These are phyloP conservation scores for Diplodia seriata DNA, from an alignment of 2,329 filamentous ascomycete genomes.

Conservation along the genomic window DNA sequence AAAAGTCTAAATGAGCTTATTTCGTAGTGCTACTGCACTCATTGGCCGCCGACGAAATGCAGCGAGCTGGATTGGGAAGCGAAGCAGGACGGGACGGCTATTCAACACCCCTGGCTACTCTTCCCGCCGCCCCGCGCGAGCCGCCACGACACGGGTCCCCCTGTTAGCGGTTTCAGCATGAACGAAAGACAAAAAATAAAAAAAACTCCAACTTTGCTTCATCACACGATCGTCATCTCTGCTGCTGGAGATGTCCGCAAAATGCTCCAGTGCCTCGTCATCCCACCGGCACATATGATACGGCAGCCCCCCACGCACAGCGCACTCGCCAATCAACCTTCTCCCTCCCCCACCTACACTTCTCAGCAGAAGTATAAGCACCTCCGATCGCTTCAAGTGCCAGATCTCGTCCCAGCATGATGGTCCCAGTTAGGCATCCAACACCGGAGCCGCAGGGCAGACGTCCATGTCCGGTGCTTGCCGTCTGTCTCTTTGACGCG, in stretches of 20 bases:
- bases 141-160: no score
- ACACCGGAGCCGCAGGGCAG: not conserved
- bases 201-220: not conserved
- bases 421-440: not conserved
- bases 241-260: not conserved
- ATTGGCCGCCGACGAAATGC: no score
- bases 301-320: not conserved
- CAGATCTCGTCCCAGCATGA: not conserved
- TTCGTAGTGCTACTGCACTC: no score
- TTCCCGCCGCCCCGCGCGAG: no score
- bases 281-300: not conserved
- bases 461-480: not conserved
- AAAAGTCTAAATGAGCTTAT: no score
- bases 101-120: no score
- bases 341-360: not conserved
- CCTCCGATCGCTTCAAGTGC: not conserved
- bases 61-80: no score
- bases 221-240: not conserved
- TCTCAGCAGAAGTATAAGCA: not conserved
- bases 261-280: not conserved
- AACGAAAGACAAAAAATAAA: no score
- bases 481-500: no score
- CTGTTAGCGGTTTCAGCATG: no score
- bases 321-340: not conserved
- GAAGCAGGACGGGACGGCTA: no score